Conservation (phyloP, 805 yeast genomes). For the Yarrowia keelungensis region DNA sequence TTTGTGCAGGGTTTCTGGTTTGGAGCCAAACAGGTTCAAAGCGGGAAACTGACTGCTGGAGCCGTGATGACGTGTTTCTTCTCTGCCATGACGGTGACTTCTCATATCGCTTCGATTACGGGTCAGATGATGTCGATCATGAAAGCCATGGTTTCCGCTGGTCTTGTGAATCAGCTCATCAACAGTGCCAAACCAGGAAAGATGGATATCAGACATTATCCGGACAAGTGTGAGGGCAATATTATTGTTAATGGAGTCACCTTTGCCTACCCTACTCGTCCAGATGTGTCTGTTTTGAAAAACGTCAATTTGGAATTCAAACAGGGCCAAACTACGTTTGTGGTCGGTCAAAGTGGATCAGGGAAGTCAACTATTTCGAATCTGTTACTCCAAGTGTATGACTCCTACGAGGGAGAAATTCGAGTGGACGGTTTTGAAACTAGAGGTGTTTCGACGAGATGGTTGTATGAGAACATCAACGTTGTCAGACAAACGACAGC, state of each 20-base stretch:
- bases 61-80: slow-evolving; percentile 83
- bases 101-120: slow-evolving; percentile 61
- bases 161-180: neutral
- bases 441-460: slow-evolving; percentile 53
- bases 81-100: slow-evolving; percentile 77
- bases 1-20: slow-evolving; percentile 94
- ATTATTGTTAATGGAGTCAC: slow-evolving; percentile 42
- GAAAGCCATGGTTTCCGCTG: slow-evolving; percentile 74
- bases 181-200: neutral
- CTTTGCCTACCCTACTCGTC: slow-evolving; percentile 70
- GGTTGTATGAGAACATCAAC: slow-evolving; percentile 70
- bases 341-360: slow-evolving; percentile 89
- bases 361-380: slow-evolving; percentile 87
- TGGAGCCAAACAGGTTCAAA: slow-evolving; percentile 71
- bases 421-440: slow-evolving; percentile 62
- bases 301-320: slow-evolving; percentile 57
- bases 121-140: slow-evolving; percentile 67
- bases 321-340: slow-evolving; percentile 59
- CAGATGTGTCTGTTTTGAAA: slow-evolving; percentile 55
- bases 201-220: slow-evolving; percentile 17
- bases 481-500: slow-evolving; percentile 75
- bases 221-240: neutral
- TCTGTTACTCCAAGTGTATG: slow-evolving; percentile 67
- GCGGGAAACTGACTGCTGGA: slow-evolving; percentile 60
- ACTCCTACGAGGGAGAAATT: slow-evolving; percentile 60